Evolutionary conservation across 768 basidiomycete genomes (phyloP).

Genomic region (Infundibulicybe gibba): DNA sequence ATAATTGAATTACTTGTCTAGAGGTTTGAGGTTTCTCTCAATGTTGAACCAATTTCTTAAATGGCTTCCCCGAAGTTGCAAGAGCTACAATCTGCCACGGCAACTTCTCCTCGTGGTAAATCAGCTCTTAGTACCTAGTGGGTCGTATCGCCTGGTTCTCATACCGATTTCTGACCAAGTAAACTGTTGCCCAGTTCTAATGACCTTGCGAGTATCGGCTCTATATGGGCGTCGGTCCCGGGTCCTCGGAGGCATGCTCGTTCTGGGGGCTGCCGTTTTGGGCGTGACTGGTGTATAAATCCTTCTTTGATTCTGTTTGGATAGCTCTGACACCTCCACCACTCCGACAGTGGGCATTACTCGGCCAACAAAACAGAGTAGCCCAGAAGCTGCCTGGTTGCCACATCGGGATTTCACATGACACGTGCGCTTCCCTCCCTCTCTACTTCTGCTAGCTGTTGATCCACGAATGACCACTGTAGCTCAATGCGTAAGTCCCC

Average conservation of each 20-base stretch:
- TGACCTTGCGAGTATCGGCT: constrained; percentile 47
- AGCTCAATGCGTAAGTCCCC: constrained; percentile 13
- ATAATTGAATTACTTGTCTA: background rate
- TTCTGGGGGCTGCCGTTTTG: constrained; percentile 23
- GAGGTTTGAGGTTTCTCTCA: constrained; percentile 8
- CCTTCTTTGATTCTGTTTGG: background rate
- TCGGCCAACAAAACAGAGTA: constrained; percentile 28
- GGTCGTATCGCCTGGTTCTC: constrained; percentile 12
- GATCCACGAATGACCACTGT: background rate
- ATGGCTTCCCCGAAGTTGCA: constrained; percentile 24
- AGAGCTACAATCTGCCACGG: constrained; percentile 30
- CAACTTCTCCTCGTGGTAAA: constrained; percentile 37
- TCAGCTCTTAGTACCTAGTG: constrained; percentile 44
- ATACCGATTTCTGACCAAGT: background rate
- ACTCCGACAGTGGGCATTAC: constrained; percentile 41
- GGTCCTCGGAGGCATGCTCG: constrained; percentile 30
- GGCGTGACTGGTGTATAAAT: constrained; percentile 31
- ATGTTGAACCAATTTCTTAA: background rate
- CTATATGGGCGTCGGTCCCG: constrained; percentile 38
- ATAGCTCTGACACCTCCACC: background rate
- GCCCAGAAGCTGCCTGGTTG: constrained; percentile 25
- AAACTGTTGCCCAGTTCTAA: constrained; percentile 34
- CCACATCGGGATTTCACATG: constrained; percentile 24
- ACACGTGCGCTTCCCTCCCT: constrained; percentile 20
- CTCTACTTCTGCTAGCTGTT: no score